Evolutionary conservation across 2,329 filamentous ascomycete species (phyloP), one percentile per base, ranked within the genome.

Genomic region (Trichoderma sp.): DNA sequence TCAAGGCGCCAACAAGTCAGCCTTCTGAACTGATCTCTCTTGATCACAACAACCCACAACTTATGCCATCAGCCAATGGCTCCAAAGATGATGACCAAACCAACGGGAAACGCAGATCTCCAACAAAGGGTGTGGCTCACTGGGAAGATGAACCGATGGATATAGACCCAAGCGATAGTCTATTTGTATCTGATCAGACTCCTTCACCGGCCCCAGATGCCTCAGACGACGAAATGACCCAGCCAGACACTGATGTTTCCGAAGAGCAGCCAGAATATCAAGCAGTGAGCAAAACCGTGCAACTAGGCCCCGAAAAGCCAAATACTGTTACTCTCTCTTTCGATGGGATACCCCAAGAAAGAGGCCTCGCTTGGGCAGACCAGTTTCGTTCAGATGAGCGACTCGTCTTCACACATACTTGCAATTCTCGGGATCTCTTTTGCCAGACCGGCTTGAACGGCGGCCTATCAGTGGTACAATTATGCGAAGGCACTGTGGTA

Each of bases 341-440:
- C 41, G 33, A 29, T n/a, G 75, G 62, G 14, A 56, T 79, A 33
- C 75, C 71, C 8, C 77, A 79, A 5, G 73, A 78, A 11, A 33
- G 75, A 50, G 68, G 66, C 27, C 27, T 45, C 31, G 11, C 71
- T 16, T 85, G 83, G 83, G 72, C 81, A 16, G 33, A 75, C 2
- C 73, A 77, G 6, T 80, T 86, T 14, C 76, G 79, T 24, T 66
- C 71, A 1, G 74, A 81, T 50, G 72, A 79, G 21, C 69, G 53
- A 0, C 31, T 86, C 7, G 35, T 77, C 6, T 86, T 86, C 62
- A 80, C 81, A 11, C 84, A 85, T 59, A 78, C 78, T 2, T 85
- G 83, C 73, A 79, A 80, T n/a, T 77, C 80, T 11, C 74, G 78
- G n/a, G 82, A 85, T 69, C 82, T 86, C 29, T 29, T 50, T n/a